Base-by-base conservation (phyloP, 2,329 filamentous ascomycete genomes). In the Tolypocladium guangdongense region DNA sequence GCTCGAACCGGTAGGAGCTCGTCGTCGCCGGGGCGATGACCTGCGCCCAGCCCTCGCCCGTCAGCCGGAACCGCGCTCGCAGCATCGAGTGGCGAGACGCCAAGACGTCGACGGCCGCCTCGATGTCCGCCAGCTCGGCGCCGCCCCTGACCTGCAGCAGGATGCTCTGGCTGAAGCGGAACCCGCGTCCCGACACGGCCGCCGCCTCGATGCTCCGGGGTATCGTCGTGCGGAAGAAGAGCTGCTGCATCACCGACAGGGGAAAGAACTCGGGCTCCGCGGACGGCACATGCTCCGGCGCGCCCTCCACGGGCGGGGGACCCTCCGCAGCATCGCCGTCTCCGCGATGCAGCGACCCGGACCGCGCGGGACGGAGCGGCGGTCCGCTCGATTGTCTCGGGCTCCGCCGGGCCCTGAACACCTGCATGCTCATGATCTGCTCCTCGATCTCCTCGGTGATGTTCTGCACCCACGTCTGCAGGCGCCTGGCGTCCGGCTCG, bases 381-480 rank as follows among this genome's bases (percentile, higher is more conserved):
- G n/a, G 24, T 16, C 16, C 6, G 16, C 24, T 45, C 45, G 30
- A n/a, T 54, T 52, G 24, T 30, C 30, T 35, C n/a, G 39, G n/a
- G 11, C 27, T 47, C 39, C 39, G 37, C 20, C 39, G 30, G 20
- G 36, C 24, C 48, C 8, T 70, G 39, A 67, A 67, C 32, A 77
- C 66, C 49, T 73, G 71, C 39, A 77, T 63, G 49, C 68, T 69
- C 63, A 75, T 68, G 43, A 78, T 73, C 49, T 72, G 73, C 43
- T 70, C 67, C 57, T 77, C 72, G 27, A 69, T 57, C 32, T 72
- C 67, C 51, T 77, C 71, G 55, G 76, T 75, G 48, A 75, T 71
- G 56, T 80, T 79, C 62, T 80, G 76, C 30, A 74, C 72, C 78
- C 78, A 80, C 4, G 74, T 78, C 54, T 77, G 76, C 45, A 80